Percentiles rank a stretch among this genome's conserved stretches.
Conservation (phyloP, 1,284 basidiomycete species). For the Ceratobasidium sp. region DNA sequence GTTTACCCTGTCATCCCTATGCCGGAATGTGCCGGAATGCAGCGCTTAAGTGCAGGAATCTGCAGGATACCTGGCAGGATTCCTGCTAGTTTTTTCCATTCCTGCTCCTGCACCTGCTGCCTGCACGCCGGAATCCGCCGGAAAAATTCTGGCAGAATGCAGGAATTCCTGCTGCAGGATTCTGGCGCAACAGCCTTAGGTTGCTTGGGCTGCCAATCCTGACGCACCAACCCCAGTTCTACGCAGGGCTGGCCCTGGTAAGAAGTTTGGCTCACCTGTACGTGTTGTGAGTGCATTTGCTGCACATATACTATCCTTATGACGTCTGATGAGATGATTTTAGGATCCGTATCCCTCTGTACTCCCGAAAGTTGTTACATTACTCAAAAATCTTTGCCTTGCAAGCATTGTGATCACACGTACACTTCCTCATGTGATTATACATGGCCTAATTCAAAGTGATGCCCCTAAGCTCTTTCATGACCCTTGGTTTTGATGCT, state of each 20-base stretch:
- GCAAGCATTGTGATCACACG: not conserved
- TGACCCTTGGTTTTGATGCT: conserved; percentile 3
- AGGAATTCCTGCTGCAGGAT: too few relatives aligned
- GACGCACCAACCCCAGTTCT: not conserved
- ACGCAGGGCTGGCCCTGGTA: not conserved
- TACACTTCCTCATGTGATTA: not conserved
- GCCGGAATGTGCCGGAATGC: too few relatives aligned
- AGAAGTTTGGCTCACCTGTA: not conserved
- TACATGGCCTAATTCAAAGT: not conserved
- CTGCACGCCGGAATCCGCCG: too few relatives aligned
- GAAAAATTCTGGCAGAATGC: too few relatives aligned
- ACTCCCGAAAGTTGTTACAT: not conserved
- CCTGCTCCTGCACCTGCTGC: too few relatives aligned
- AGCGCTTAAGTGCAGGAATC: too few relatives aligned
- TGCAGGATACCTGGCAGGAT: too few relatives aligned
- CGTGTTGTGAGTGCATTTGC: not conserved
- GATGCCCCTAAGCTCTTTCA: conserved; percentile 5
- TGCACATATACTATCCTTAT: not conserved
- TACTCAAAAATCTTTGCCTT: not conserved
- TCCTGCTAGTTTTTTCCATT: too few relatives aligned
- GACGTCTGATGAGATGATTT: not conserved
- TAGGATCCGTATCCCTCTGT: not conserved
- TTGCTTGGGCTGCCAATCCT: not conserved
- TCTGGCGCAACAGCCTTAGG: too few relatives aligned
- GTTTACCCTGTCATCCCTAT: too few relatives aligned